Conservation (phyloP, 768 basidiomycete genomes). For the Clavulina sp. region DNA sequence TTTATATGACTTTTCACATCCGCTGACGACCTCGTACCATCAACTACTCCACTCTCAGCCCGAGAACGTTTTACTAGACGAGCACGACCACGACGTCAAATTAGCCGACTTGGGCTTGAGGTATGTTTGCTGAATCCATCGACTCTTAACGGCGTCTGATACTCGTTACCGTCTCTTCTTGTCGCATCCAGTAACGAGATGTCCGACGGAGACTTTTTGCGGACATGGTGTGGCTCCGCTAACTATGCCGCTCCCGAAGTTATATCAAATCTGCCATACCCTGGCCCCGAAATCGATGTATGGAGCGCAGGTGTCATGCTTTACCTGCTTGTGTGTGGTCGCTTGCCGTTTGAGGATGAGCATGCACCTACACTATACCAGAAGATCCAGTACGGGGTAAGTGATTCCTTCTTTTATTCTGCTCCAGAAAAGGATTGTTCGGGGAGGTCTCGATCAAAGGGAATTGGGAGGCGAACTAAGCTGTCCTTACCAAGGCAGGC, state of each 20-base stretch:
- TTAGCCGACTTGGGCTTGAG: conserved; percentile 78
- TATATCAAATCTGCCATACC: conserved; percentile 85
- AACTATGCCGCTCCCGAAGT: conserved; percentile 97
- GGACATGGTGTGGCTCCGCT: conserved; percentile 93
- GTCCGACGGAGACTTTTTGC: conserved; percentile 85
- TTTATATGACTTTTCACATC: background rate
- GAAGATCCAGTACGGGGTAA: conserved; percentile 58
- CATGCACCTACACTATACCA: conserved; percentile 83
- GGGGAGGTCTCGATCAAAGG: too few relatives aligned
- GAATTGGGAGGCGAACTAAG: too few relatives aligned
- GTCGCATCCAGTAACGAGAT: conserved; percentile 18
- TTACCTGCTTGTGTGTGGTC: conserved; percentile 91
- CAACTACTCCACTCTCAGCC: conserved; percentile 34
- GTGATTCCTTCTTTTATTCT: background rate
- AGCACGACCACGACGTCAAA: conserved; percentile 41
- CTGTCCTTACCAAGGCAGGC: too few relatives aligned
- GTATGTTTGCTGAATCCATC: background rate
- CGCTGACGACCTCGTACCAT: too few relatives aligned
- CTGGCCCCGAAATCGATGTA: conserved; percentile 95
- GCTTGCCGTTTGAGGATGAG: conserved; percentile 94
- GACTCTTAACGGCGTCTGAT: background rate
- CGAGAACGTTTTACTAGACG: conserved; percentile 61
- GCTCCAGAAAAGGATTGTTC: too few relatives aligned
- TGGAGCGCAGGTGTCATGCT: conserved; percentile 99
- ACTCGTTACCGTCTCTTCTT: background rate